phyloP scores from a whole-genome alignment of 805 yeast species.

The Tanozyma kutaoensis region DNA sequence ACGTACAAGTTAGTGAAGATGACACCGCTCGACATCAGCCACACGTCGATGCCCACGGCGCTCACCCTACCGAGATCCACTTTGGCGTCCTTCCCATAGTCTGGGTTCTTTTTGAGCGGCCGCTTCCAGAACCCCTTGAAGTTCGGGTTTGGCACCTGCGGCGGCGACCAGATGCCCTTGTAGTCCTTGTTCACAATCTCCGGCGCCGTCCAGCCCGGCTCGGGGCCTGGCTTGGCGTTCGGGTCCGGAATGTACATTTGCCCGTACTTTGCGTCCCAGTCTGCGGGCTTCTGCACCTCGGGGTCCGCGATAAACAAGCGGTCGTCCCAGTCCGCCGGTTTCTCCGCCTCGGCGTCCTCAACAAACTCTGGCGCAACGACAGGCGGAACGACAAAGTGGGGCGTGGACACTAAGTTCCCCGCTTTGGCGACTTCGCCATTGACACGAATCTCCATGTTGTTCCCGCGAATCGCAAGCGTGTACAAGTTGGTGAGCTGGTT shows the following conservation, averaged over 20 bases:
- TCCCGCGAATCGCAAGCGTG: conserved; percentile 58
- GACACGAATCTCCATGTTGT: conserved; percentile 68
- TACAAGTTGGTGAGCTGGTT: conserved; percentile 53
- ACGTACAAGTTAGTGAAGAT: conserved; percentile 74
- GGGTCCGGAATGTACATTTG: conserved; percentile 55
- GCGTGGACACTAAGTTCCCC: conserved; percentile 48
- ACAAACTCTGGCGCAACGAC: conserved; percentile 56
- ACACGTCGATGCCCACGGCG: conserved; percentile 77
- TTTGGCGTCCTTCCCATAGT: conserved; percentile 40
- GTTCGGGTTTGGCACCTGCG: conserved; percentile 56
- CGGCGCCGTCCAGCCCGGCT: conserved; percentile 79
- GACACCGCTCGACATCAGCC: conserved; percentile 72
- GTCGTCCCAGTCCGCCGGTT: conserved; percentile 82
- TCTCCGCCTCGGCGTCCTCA: conserved; percentile 39
- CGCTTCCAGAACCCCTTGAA: conserved; percentile 76
- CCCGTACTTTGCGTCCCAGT: conserved; percentile 55
- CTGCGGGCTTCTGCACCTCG: conserved; percentile 55
- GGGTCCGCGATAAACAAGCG: conserved; percentile 57
- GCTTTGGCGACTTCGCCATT: conserved; percentile 64
- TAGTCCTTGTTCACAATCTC: conserved; percentile 52
- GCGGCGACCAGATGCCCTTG: conserved; percentile 71
- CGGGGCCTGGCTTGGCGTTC: conserved; percentile 44
- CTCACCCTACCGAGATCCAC: conserved; percentile 62
- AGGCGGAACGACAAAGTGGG: conserved; percentile 45
- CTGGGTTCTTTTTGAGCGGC: conserved; percentile 52